phyloP scores from a whole-genome alignment of 495 filamentous ascomycete species.

The Penicillium pancosmium region DNA sequence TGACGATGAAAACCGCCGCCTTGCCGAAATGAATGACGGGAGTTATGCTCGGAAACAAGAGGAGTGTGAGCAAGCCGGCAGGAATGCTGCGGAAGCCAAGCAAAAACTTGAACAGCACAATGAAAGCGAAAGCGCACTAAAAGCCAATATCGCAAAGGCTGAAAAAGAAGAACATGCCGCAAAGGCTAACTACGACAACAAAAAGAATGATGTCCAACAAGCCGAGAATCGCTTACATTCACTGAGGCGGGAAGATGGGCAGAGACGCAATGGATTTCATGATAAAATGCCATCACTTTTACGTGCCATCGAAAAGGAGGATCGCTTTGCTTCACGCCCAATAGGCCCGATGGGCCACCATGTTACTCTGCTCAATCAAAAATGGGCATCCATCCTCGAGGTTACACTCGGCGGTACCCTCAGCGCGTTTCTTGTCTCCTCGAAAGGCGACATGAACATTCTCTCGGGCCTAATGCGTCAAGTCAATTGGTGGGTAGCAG shows the following conservation, averaged over 20 bases:
- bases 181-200: conserved; percentile 27
- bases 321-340: conserved; percentile 67
- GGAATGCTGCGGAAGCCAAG: conserved; percentile 36
- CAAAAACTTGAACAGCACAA: conserved; percentile 35
- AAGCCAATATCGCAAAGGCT: conserved; percentile 41
- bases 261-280: conserved; percentile 59
- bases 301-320: conserved; percentile 65
- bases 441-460: conserved; percentile 64
- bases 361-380: conserved; percentile 71
- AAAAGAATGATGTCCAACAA: conserved; percentile 42
- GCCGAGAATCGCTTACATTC: conserved; percentile 49
- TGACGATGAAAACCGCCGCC: conserved; percentile 48
- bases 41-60: conserved; percentile 52
- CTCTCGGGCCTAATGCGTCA: conserved; percentile 65
- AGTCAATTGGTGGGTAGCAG: conserved; percentile 49
- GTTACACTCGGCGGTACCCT: conserved; percentile 65
- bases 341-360: conserved; percentile 82
- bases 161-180: conserved; percentile 33
- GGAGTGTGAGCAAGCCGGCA: conserved; percentile 45
- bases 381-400: conserved; percentile 87
- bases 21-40: conserved; percentile 56
- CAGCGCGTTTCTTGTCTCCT: conserved; percentile 78
- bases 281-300: conserved; percentile 64
- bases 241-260: conserved; percentile 55
- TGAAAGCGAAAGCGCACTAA: conserved; percentile 24